phyloP scores from a whole-genome alignment of 306 rosid genomes.

The Lathyrus sativus region DNA sequence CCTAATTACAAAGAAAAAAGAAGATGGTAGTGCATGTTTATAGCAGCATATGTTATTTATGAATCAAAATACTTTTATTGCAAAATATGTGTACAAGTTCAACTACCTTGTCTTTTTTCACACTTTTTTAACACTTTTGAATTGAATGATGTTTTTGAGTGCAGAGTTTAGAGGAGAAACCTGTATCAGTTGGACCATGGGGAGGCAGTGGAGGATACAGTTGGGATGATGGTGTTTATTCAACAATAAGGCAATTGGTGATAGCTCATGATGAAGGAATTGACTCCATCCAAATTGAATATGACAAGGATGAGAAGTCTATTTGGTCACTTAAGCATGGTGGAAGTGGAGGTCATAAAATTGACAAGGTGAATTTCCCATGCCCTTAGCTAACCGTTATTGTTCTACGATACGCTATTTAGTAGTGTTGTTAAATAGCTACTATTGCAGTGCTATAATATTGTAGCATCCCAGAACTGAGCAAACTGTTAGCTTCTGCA shows the following conservation, averaged over 20 bases:
- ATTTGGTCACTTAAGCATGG: constrained; percentile 78
- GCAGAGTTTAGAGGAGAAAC: constrained; percentile 52
- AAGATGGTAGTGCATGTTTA: constrained; percentile 41
- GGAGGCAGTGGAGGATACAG: constrained; percentile 65
- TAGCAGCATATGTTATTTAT: constrained; percentile 12
- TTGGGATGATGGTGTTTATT: constrained; percentile 72
- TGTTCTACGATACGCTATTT: background rate
- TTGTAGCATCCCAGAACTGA: background rate
- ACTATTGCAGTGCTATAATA: background rate
- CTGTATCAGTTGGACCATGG: constrained; percentile 70
- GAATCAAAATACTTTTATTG: background rate
- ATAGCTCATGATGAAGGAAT: constrained; percentile 66
- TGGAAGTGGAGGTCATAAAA: constrained; percentile 71
- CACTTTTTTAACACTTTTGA: constrained; percentile 8
- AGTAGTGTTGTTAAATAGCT: background rate
- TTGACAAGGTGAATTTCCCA: constrained; percentile 48
- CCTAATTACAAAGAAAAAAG: constrained; percentile 14
- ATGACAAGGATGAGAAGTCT: constrained; percentile 62
- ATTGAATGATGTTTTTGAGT: constrained; percentile 32
- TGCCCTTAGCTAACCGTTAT: background rate
- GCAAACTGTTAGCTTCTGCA: background rate
- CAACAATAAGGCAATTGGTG: constrained; percentile 71
- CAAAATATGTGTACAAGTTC: background rate
- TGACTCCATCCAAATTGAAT: constrained; percentile 75
- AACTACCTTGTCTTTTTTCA: background rate